A percentile compares a stretch with the other conserved stretches of the same genome.
phyloP scores from a whole-genome alignment of 305 asterid genomes.

The Fraxinus greggii region DNA sequence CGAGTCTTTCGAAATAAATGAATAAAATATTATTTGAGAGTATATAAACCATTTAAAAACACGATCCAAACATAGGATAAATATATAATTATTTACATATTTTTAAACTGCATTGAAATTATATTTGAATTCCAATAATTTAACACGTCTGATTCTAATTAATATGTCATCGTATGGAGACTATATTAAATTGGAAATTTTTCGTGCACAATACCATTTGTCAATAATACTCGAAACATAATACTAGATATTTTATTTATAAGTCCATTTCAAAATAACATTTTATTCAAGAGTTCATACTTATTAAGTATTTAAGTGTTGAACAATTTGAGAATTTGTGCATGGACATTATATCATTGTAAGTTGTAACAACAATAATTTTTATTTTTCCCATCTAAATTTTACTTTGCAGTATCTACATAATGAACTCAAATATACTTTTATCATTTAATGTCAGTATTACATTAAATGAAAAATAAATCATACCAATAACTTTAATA shows the following conservation, averaged over 20 bases:
- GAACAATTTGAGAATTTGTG: neutral
- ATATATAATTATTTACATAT: no score
- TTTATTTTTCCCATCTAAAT: neutral
- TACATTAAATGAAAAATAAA: neutral
- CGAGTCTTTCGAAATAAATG: neutral
- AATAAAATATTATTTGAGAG: no score
- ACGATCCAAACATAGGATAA: neutral
- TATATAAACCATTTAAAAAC: no score
- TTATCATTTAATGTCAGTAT: neutral
- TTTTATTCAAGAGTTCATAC: neutral
- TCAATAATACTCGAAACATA: no score
- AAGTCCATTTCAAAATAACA: neutral
- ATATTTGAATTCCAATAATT: no score
- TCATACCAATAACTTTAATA: neutral
- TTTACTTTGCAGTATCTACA: neutral
- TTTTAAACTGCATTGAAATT: no score
- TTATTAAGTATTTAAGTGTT: neutral
- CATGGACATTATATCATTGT: no score
- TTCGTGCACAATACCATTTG: neutral
- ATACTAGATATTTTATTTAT: no score
- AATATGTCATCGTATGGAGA: neutral
- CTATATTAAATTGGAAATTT: neutral
- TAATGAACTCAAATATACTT: neutral
- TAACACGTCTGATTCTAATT: no score
- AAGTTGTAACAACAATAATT: neutral